Base-by-base conservation (phyloP, 305 asterid species). In the Ajuga reptans region DNA sequence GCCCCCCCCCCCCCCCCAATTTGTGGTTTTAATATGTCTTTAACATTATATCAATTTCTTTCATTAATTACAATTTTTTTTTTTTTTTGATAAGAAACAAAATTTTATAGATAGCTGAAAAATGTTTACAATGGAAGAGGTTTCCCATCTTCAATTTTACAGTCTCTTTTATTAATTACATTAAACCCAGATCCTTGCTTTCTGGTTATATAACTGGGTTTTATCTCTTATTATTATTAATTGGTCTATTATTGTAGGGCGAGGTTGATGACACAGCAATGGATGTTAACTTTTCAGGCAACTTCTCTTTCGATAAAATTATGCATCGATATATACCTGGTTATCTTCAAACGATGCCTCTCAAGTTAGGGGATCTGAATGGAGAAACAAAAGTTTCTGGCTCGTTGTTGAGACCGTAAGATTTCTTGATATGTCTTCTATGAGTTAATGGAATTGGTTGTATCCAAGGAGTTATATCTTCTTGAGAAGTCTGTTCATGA, bases 371-470 rank as follows among this genome's bases (percentile, higher is more conserved):
- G 68, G 91, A 87, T 82, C 83, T 94, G 81, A 94, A 86, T 80
- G 99, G 99, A 73, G 99, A 94, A 81, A 94, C 96, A 64, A 91
- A 94, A 79, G 83, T 94, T 74, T 94, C 96, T 80, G 99, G 99
- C 72, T 84, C 99, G 5, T 84, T 94, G 78, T 80, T 91, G 72
- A 89, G 74, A 85, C 99, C 99, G 99, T 94, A 91, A 86, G 97
- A 64, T 78, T 74, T 77, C 77, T 77, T 50, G 47, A 52, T 61
- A n/a, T 46, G 59, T 34, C 72, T 78, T 80, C 45, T 69, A 67
- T 54, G 43, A 75, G 78, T 68, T 72, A 71, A 76, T 76, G 71
- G 66, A 31, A 16, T 62, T 10, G 8, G 16, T 67, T 36, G 62
- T 73, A 29, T 51, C 17, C 15, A 37, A 64, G 50, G 29, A 52